These are phyloP conservation scores for Filosporella fistucella DNA, from an alignment of 495 filamentous ascomycete genomes.

Conservation along the genomic window DNA sequence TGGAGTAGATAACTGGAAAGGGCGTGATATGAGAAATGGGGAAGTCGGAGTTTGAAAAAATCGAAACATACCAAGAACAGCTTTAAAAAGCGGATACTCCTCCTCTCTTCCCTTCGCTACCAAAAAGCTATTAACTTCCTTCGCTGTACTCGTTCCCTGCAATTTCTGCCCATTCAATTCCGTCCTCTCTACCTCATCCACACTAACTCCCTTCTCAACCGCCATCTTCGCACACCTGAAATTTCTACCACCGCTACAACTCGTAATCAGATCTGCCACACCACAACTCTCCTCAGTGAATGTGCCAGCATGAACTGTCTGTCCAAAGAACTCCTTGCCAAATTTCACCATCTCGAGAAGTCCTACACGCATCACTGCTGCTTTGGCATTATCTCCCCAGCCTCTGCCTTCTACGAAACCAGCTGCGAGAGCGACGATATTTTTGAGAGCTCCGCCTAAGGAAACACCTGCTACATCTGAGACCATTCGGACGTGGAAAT, in stretches of 20 bases:
- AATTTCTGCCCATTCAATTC: constrained; percentile 97
- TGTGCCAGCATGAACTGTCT: constrained; percentile 70
- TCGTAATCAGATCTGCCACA: constrained; percentile 94
- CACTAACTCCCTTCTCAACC: constrained; percentile 69
- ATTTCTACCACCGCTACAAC: constrained; percentile 86
- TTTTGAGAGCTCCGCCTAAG: constrained; percentile 93
- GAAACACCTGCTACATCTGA: constrained; percentile 94
- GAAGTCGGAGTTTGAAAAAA: neutral
- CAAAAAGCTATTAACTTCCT: constrained; percentile 85
- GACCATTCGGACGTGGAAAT: constrained; percentile 93
- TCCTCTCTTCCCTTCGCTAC: constrained; percentile 69
- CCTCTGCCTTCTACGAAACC: constrained; percentile 94
- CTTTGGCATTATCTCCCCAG: constrained; percentile 98
- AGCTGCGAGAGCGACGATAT: constrained; percentile 90
- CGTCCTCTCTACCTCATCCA: constrained; percentile 80
- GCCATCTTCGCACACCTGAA: constrained; percentile 90
- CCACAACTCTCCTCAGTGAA: constrained; percentile 97
- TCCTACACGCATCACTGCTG: constrained; percentile 93
- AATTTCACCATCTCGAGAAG: constrained; percentile 95
- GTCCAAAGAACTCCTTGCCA: constrained; percentile 84
- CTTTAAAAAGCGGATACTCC: constrained; percentile 89
- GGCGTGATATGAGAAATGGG: too few species aligned
- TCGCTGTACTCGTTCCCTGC: constrained; percentile 87
- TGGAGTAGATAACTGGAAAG: too few species aligned
- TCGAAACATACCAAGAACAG: constrained; percentile 59